Evolutionary conservation across 352 stramenopile species (phyloP).

Genomic region (Elongisporangium undulatum): DNA sequence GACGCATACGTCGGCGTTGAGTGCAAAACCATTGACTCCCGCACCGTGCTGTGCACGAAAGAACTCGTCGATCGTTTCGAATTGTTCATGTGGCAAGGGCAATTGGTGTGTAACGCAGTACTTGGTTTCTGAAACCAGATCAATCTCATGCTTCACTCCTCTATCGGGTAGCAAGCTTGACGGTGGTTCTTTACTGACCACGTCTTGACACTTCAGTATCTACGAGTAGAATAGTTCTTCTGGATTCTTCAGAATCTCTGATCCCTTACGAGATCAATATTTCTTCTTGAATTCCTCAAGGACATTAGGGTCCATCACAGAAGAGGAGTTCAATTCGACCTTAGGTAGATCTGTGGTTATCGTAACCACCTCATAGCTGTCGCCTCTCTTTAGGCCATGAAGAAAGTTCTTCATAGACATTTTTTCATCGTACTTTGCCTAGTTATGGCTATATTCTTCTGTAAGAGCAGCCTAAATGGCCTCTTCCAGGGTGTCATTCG

Average conservation of each 20-base stretch:
- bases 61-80: slow-evolving; percentile 12
- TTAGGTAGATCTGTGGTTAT: neutral
- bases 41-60: slow-evolving; percentile 7
- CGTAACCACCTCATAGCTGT: neutral
- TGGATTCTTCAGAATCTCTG: slow-evolving; percentile 4
- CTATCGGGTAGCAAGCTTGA: slow-evolving; percentile 3
- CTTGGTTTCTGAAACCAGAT: slow-evolving; percentile 9
- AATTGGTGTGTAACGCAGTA: slow-evolving; percentile 11
- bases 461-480: slow-evolving; percentile 2
- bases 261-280: slow-evolving; percentile 9
- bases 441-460: slow-evolving; percentile 6
- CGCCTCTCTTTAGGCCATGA: neutral
- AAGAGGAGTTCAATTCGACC: slow-evolving; percentile 3
- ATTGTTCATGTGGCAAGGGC: slow-evolving; percentile 12
- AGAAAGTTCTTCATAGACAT: neutral
- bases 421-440: neutral
- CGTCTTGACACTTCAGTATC: slow-evolving; percentile 5
- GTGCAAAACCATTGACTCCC: slow-evolving; percentile 15
- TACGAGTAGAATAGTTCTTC: slow-evolving; percentile 4
- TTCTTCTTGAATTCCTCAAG: slow-evolving; percentile 6
- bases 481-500: neutral
- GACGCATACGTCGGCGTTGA: slow-evolving; percentile 14
- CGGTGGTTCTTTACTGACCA: neutral
- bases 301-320: slow-evolving; percentile 1
- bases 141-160: neutral